phyloP scores from a whole-genome alignment of 495 filamentous ascomycete genomes.

The Chaetomium fimeti region DNA sequence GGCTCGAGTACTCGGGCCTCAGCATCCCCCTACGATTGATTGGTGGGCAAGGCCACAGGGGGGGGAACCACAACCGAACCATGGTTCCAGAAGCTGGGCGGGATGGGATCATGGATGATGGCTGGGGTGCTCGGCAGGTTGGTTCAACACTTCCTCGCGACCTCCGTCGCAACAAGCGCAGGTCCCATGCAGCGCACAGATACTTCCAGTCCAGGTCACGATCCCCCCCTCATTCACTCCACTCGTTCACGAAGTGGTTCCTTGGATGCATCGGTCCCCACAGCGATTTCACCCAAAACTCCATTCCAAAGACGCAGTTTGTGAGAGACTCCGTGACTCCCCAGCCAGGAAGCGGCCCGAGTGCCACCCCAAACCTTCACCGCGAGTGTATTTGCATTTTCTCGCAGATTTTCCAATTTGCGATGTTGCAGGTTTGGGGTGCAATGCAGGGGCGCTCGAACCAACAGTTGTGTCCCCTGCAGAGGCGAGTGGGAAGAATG shows the following conservation, averaged over 20 bases:
- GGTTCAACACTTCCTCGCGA: too few relatives aligned
- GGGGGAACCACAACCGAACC: not conserved
- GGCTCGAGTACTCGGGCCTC: not conserved
- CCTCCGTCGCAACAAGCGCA: not conserved
- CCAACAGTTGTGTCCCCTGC: not conserved
- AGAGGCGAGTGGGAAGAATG: not conserved
- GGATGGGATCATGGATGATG: not conserved
- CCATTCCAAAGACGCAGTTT: too few relatives aligned
- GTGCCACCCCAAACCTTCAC: too few relatives aligned
- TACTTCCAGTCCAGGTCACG: not conserved
- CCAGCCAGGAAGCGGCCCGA: too few relatives aligned
- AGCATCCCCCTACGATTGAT: not conserved
- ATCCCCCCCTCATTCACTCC: not conserved
- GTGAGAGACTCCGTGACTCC: too few relatives aligned
- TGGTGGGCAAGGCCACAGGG: not conserved
- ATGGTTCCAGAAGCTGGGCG: not conserved
- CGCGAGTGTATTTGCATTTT: not conserved
- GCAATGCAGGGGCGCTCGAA: conserved; percentile 5
- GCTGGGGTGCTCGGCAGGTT: too few relatives aligned
- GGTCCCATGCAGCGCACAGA: not conserved
- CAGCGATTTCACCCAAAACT: too few relatives aligned
- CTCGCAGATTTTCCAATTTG: conserved; percentile 4
- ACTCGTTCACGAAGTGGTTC: too few relatives aligned
- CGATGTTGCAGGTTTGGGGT: conserved; percentile 2
- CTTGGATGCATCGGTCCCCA: too few relatives aligned